Conservation (phyloP, 2,329 filamentous ascomycete species). For the Neocatenulostroma microsporum region DNA sequence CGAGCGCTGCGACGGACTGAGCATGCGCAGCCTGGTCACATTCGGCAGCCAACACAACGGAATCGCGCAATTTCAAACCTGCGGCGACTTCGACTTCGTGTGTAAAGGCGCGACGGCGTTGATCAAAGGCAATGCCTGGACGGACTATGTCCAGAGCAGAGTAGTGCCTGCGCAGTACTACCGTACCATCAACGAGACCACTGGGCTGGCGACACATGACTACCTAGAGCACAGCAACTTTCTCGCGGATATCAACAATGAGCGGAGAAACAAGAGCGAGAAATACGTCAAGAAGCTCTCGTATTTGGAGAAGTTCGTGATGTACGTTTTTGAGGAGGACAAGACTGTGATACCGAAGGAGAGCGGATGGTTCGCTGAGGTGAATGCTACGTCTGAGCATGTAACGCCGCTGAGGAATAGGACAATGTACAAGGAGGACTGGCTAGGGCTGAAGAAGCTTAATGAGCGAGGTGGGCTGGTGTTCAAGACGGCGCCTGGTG, state of each 20-base stretch:
- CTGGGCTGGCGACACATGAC: conserved; percentile 44
- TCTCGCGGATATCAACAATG: conserved; percentile 93
- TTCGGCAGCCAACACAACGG: conserved; percentile 91
- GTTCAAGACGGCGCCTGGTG: conserved; percentile 65
- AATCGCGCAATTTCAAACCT: conserved; percentile 73
- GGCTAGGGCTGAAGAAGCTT: conserved; percentile 74
- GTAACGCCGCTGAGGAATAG: conserved; percentile 61
- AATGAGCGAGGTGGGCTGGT: conserved; percentile 71
- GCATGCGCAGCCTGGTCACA: conserved; percentile 71
- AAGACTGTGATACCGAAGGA: conserved; percentile 82
- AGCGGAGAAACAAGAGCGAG: conserved; percentile 65
- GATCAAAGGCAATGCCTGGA: conserved; percentile 74
- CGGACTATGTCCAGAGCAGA: conserved; percentile 63
- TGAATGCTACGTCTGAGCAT: conserved; percentile 58
- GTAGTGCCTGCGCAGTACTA: conserved; percentile 95
- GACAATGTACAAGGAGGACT: conserved; percentile 77
- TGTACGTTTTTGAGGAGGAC: conserved; percentile 87
- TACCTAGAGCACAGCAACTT: conserved; percentile 82
- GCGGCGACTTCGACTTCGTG: conserved; percentile 63
- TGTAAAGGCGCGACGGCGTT: conserved; percentile 75
- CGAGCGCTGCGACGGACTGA: conserved; percentile 82
- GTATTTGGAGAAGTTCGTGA: conserved; percentile 63
- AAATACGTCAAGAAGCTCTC: conserved; percentile 66
- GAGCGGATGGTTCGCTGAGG: conserved; percentile 82
- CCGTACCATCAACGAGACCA: conserved; percentile 57